phyloP scores from a whole-genome alignment of 352 stramenopile genomes.

The Phytophthora multivora region DNA sequence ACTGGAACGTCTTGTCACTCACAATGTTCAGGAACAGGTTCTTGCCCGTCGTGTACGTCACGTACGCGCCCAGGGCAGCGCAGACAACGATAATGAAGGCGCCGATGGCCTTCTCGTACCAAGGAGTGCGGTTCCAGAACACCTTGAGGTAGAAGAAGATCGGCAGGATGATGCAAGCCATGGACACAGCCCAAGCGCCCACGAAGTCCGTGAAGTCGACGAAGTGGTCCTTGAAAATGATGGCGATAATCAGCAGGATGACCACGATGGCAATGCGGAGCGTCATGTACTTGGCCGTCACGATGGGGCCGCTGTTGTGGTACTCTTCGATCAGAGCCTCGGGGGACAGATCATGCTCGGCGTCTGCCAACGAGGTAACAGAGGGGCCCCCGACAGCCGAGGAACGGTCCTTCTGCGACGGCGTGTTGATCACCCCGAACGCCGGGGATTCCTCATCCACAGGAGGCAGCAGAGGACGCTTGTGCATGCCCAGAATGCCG shows the following conservation, averaged over 20 bases:
- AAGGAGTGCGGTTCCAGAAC: conserved; percentile 49
- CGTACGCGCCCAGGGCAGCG: conserved; percentile 38
- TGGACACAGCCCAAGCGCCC: conserved; percentile 58
- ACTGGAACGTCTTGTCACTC: conserved; percentile 55
- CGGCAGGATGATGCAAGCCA: conserved; percentile 70
- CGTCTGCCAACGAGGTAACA: conserved; percentile 37
- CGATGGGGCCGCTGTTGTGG: conserved; percentile 39
- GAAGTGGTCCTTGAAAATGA: conserved; percentile 71
- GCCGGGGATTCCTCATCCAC: conserved; percentile 39
- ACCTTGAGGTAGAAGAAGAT: conserved; percentile 79
- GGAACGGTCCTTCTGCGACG: conserved; percentile 24
- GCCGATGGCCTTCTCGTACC: conserved; percentile 51
- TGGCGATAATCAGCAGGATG: conserved; percentile 51
- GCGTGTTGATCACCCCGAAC: conserved; percentile 31
- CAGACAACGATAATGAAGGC: conserved; percentile 46
- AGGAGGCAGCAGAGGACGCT: conserved; percentile 30
- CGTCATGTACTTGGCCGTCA: conserved; percentile 51
- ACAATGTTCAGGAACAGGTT: conserved; percentile 41
- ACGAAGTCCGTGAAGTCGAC: conserved; percentile 75
- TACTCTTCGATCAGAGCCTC: conserved; percentile 44
- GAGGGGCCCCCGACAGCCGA: conserved; percentile 23
- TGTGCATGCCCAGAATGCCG: conserved; percentile 62
- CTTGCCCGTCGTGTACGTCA: conserved; percentile 53
- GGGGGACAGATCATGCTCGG: conserved; percentile 38
- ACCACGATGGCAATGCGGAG: conserved; percentile 46